Evolutionary conservation across 345 rosid species (phyloP).

Genomic region (Citrus trifoliata): DNA sequence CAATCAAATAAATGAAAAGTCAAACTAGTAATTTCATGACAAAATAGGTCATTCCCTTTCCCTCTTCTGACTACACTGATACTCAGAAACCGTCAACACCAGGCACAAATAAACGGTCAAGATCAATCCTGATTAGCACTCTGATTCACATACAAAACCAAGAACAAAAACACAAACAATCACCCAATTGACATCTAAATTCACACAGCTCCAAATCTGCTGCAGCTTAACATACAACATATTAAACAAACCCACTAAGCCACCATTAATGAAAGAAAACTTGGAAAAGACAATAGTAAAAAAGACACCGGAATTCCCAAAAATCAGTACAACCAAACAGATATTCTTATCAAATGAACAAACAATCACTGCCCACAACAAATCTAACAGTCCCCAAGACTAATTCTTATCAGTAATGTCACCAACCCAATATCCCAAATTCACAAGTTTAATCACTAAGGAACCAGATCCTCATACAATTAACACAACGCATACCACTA

Average conservation of each 20-base stretch:
- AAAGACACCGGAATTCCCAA: background rate
- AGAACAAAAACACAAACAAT: background rate
- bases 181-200: background rate
- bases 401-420: background rate
- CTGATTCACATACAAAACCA: background rate
- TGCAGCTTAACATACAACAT: background rate
- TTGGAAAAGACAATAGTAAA: background rate
- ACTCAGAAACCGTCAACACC: background rate
- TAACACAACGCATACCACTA: background rate
- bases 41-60: background rate
- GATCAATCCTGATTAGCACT: background rate
- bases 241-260: background rate
- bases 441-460: background rate
- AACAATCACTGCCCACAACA: constrained; percentile 5
- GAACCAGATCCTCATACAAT: constrained; percentile 33
- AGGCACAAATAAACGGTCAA: background rate
- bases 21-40: background rate
- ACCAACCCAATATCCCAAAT: background rate
- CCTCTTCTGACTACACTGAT: background rate
- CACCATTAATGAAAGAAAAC: background rate
- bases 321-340: constrained; percentile 4
- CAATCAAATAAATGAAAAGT: background rate
- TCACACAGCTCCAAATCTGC: background rate
- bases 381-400: background rate
- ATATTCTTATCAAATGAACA: constrained; percentile 2